phyloP scores from a whole-genome alignment of 2,329 filamentous ascomycete species.

The Phoma herbarum region DNA sequence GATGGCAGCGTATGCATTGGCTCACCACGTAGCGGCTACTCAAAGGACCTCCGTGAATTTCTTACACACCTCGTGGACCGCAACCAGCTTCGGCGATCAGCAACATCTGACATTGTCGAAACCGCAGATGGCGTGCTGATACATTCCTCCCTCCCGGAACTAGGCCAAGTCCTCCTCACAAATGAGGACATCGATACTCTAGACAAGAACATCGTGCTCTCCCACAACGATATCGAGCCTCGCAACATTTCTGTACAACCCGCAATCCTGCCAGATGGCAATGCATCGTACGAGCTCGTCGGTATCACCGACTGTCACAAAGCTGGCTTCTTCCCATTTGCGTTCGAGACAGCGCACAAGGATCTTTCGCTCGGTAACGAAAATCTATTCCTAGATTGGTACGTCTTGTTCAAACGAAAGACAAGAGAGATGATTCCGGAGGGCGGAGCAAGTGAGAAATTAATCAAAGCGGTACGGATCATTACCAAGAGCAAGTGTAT shows the following conservation, averaged over 20 bases:
- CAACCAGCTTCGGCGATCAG: constrained; percentile 12
- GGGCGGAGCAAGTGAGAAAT: constrained; percentile 8
- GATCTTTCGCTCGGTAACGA: constrained; percentile 19
- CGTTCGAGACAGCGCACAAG: constrained; percentile 19
- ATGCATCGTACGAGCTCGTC: constrained; percentile 8
- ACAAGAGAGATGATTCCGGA: constrained; percentile 10
- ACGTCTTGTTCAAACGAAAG: constrained; percentile 15
- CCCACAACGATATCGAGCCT: constrained; percentile 17
- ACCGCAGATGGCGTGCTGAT: constrained; percentile 14
- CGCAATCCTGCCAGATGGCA: background rate
- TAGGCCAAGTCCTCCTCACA: constrained; percentile 16
- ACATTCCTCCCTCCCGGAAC: constrained; percentile 12
- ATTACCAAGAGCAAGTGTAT: constrained; percentile 19
- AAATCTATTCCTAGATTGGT: constrained; percentile 18
- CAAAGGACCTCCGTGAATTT: constrained; percentile 14
- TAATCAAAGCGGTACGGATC: constrained; percentile 12
- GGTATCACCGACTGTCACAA: constrained; percentile 15
- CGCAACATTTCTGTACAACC: constrained; percentile 13
- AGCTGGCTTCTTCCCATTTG: constrained; percentile 17
- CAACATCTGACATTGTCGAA: constrained; percentile 16
- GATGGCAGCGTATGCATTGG: constrained; percentile 13
- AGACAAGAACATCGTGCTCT: constrained; percentile 9
- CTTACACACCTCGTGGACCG: constrained; percentile 13
- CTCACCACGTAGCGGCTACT: constrained; percentile 11
- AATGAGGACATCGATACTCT: constrained; percentile 8